These are phyloP conservation scores for Euphorbia peplus DNA, from an alignment of 345 rosid species.

Conservation along the genomic window DNA sequence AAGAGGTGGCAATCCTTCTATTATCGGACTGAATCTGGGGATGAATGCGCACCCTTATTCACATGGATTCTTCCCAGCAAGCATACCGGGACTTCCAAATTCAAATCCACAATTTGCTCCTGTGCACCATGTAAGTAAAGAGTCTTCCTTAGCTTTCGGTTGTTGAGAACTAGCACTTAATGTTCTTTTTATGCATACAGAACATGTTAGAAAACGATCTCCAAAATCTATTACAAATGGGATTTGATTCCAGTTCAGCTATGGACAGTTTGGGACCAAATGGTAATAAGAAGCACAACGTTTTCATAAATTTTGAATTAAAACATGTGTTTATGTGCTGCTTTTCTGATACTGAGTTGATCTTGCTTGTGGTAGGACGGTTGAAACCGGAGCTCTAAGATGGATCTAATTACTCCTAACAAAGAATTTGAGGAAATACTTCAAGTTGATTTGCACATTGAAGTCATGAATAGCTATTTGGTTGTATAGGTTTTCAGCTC, in stretches of 20 bases:
- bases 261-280: constrained; percentile 53
- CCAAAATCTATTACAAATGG: constrained; percentile 75
- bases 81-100: constrained; percentile 43
- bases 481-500: constrained; percentile 57
- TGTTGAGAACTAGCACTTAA: constrained; percentile 4
- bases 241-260: constrained; percentile 59
- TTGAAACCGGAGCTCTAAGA: constrained; percentile 67
- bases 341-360: background rate
- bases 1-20: constrained; percentile 41
- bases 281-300: constrained; percentile 36
- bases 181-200: constrained; percentile 32
- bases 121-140: constrained; percentile 51
- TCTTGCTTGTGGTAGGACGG: constrained; percentile 37
- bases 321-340: background rate
- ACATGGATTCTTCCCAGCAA: constrained; percentile 43
- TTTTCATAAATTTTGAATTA: background rate
- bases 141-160: background rate
- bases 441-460: constrained; percentile 33
- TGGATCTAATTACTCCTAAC: constrained; percentile 23
- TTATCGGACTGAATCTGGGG: constrained; percentile 44
- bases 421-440: constrained; percentile 19
- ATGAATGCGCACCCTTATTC: constrained; percentile 45
- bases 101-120: constrained; percentile 55
- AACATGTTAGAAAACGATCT: constrained; percentile 57
- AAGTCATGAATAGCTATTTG: constrained; percentile 20